Evolutionary conservation across 75 land plant genomes (phyloP).

Genomic region (Picea sitchensis): DNA sequence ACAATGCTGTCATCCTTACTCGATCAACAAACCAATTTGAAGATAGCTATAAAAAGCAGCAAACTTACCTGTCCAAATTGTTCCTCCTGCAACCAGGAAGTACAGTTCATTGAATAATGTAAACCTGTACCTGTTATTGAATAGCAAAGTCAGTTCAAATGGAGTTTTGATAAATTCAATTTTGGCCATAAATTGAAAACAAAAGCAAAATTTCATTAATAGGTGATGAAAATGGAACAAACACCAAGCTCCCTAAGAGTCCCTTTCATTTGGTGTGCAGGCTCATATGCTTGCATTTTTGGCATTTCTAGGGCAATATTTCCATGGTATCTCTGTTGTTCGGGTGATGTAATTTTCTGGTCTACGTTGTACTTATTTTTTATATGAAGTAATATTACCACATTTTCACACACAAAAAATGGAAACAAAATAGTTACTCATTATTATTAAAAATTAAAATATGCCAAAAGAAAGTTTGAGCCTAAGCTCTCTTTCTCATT

Average conservation of each 20-base stretch:
- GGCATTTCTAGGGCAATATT: too few relatives aligned
- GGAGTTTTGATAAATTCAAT: not conserved
- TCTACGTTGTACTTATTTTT: too few relatives aligned
- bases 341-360: too few relatives aligned
- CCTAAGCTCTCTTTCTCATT: not conserved
- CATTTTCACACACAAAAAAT: not conserved
- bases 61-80: constrained; percentile 90
- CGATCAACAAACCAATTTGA: not conserved
- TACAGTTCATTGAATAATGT: constrained; percentile 97
- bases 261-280: too few relatives aligned
- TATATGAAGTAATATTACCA: too few relatives aligned
- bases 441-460: constrained; percentile 1
- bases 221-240: not conserved
- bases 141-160: not conserved
- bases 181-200: not conserved
- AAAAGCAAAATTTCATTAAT: too few relatives aligned
- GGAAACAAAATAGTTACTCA: not conserved
- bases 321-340: too few relatives aligned
- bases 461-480: not conserved
- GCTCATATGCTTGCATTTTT: too few relatives aligned
- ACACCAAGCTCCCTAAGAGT: too few relatives aligned
- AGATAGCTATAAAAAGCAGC: not conserved
- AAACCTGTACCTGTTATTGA: constrained; percentile 81
- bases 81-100: constrained; percentile 97
- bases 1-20: not conserved